Conservation (phyloP, 352 stramenopile species). For the Pythium folliculosum region DNA sequence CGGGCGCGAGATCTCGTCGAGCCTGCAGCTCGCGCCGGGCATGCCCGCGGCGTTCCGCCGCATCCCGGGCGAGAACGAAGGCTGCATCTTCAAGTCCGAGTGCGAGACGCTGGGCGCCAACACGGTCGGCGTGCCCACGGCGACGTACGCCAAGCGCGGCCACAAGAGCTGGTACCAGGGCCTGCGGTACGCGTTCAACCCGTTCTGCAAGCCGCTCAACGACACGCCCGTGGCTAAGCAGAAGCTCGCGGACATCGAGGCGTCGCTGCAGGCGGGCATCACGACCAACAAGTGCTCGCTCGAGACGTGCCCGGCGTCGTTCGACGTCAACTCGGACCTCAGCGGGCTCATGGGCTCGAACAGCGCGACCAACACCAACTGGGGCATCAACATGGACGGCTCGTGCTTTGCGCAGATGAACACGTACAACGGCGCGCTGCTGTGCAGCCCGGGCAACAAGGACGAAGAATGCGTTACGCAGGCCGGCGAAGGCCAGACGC, state of each 20-base stretch:
- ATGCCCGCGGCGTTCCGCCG: slow-evolving; percentile 44
- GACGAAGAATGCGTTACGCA: slow-evolving; percentile 28
- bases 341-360: slow-evolving; percentile 26
- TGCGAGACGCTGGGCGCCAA: slow-evolving; percentile 31
- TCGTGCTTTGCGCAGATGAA: slow-evolving; percentile 66
- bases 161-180: slow-evolving; percentile 41
- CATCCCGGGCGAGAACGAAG: slow-evolving; percentile 16
- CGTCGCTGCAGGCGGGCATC: slow-evolving; percentile 41
- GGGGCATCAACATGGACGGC: slow-evolving; percentile 64
- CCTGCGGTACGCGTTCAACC: slow-evolving; percentile 41
- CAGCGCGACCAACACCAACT: slow-evolving; percentile 41
- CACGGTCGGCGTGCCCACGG: slow-evolving; percentile 26
- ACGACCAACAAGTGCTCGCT: slow-evolving; percentile 48
- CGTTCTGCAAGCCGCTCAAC: slow-evolving; percentile 26
- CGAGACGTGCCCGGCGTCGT: slow-evolving; percentile 43
- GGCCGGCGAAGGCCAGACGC: slow-evolving; percentile 24
- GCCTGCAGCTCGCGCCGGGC: slow-evolving; percentile 73
- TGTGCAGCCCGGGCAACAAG: slow-evolving; percentile 18
- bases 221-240: slow-evolving; percentile 25
- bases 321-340: slow-evolving; percentile 49
- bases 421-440: slow-evolving; percentile 50
- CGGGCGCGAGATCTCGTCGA: slow-evolving; percentile 71
- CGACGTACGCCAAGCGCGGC: slow-evolving; percentile 25
- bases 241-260: slow-evolving; percentile 27
- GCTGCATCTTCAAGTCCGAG: slow-evolving; percentile 20